Conservation (phyloP, 352 stramenopile species). For the Paralagenidium karlingii region DNA sequence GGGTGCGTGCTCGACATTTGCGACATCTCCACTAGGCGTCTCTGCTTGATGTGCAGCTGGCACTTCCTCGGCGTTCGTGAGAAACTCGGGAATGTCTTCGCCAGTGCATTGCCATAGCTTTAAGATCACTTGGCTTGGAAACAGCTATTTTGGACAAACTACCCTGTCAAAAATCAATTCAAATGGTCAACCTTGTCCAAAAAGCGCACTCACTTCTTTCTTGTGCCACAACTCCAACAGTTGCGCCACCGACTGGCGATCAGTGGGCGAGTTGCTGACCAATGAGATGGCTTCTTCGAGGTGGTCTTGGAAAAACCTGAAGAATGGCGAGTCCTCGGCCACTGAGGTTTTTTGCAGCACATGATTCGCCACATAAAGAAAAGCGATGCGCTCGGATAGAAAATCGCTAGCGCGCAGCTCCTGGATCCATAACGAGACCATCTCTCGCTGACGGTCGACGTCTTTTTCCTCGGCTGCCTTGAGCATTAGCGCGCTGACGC, state of each 20-base stretch:
- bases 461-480: slow-evolving; percentile 14
- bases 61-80: slow-evolving; percentile 10
- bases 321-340: slow-evolving; percentile 5
- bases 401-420: slow-evolving; percentile 58
- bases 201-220: slow-evolving; percentile 24
- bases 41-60: neutral
- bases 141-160: too few relatives aligned
- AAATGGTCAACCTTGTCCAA: neutral
- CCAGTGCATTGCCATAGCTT: slow-evolving; percentile 69
- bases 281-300: slow-evolving; percentile 66
- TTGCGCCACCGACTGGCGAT: slow-evolving; percentile 58
- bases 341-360: slow-evolving; percentile 45
- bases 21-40: too few relatives aligned
- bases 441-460: slow-evolving; percentile 13
- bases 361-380: slow-evolving; percentile 77
- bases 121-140: slow-evolving; percentile 33
- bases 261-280: slow-evolving; percentile 75
- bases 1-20: too few relatives aligned
- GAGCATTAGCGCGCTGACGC: slow-evolving; percentile 65
- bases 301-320: slow-evolving; percentile 14
- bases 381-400: slow-evolving; percentile 67
- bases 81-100: slow-evolving; percentile 46
- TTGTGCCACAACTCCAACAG: slow-evolving; percentile 70
- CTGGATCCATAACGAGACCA: slow-evolving; percentile 56
- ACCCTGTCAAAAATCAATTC: too few relatives aligned